Evolutionary conservation across 768 basidiomycete genomes (phyloP).

Genomic region (Rhodotorula paludigena): DNA sequence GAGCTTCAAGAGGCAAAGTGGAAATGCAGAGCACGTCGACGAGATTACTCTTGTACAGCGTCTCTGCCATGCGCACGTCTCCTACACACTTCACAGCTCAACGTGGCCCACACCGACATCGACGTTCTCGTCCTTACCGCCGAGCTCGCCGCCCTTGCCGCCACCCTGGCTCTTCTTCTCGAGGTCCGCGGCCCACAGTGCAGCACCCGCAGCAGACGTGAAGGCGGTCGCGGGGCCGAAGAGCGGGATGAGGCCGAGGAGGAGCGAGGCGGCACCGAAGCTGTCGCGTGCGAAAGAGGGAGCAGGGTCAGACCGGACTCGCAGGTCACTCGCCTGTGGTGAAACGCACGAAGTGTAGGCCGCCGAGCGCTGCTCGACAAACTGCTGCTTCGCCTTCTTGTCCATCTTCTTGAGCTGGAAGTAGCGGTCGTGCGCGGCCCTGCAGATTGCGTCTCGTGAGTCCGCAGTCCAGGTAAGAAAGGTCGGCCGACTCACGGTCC

Average conservation of each 20-base stretch:
- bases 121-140: not conserved
- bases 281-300: slow-evolving; percentile 44
- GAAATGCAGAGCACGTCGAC: too few relatives aligned
- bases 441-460: slow-evolving; percentile 42
- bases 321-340: not conserved
- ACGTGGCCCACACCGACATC: not conserved
- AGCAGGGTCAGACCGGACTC: not conserved
- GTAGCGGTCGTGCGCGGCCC: slow-evolving; percentile 60
- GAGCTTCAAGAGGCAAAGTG: too few relatives aligned
- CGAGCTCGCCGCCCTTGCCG: not conserved
- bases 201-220: slow-evolving; percentile 64
- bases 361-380: slow-evolving; percentile 53
- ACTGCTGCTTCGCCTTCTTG: slow-evolving; percentile 48
- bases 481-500: slow-evolving; percentile 12
- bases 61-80: too few relatives aligned
- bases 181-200: slow-evolving; percentile 66
- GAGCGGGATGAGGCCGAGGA: slow-evolving; percentile 61
- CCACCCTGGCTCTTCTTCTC: too few relatives aligned
- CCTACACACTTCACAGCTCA: slow-evolving; percentile 9
- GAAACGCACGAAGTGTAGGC: slow-evolving; percentile 62
- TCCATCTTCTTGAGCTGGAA: slow-evolving; percentile 61
- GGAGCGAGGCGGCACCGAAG: slow-evolving; percentile 60
- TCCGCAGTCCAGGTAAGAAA: not conserved
- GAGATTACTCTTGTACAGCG: too few relatives aligned
- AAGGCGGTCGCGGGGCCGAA: slow-evolving; percentile 56